A percentile compares a stretch with the other conserved stretches of the same genome.
These are phyloP conservation scores for Neurospora sp. DNA, from an alignment of 495 filamentous ascomycete species.

Conservation along the genomic window DNA sequence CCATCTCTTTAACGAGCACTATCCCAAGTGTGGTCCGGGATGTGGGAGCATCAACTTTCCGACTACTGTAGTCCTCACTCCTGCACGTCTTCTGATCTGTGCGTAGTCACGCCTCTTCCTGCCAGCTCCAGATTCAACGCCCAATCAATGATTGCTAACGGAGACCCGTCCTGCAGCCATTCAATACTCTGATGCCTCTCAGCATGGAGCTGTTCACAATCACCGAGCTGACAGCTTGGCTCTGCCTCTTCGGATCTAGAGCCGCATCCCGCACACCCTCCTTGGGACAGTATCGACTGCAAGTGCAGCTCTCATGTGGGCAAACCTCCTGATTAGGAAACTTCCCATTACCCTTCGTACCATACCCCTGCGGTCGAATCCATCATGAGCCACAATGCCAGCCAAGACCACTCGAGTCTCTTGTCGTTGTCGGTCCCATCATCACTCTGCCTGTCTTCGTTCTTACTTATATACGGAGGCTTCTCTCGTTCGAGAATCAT, in stretches of 20 bases:
- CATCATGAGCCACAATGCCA: not conserved
- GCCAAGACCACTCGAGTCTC: not conserved
- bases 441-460: not conserved
- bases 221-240: not conserved
- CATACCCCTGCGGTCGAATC: slow-evolving; percentile 1
- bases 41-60: not conserved
- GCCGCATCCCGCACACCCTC: not conserved
- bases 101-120: not conserved
- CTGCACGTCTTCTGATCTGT: not conserved
- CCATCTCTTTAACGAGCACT: not conserved
- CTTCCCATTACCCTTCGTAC: not conserved
- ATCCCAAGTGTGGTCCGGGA: not conserved
- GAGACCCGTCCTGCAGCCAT: slow-evolving; percentile 4
- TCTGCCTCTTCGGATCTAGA: not conserved
- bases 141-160: not conserved
- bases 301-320: not conserved
- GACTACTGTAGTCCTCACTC: not conserved
- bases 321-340: not conserved
- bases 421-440: not conserved
- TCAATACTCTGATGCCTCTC: slow-evolving; percentile 2
- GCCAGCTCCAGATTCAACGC: not conserved
- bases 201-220: slow-evolving; percentile 4
- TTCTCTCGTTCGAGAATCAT: not conserved
- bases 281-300: not conserved
- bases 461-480: not conserved